phyloP scores from a whole-genome alignment of 495 filamentous ascomycete species.

The Talaromyces nanjingensis region DNA sequence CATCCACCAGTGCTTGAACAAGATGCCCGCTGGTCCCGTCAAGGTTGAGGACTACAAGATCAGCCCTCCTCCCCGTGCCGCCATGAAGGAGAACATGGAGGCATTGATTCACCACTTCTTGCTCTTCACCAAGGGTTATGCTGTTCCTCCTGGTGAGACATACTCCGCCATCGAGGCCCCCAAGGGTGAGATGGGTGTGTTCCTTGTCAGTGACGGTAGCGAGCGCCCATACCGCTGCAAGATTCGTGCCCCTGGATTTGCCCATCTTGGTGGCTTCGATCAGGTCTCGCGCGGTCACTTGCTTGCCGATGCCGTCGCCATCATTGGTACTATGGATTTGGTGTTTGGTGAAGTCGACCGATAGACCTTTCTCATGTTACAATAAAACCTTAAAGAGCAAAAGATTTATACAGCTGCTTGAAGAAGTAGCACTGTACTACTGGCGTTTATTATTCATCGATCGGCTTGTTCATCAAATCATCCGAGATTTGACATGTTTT shows the following conservation, averaged over 20 bases:
- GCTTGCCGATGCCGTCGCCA: conserved; percentile 92
- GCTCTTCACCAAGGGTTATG: conserved; percentile 95
- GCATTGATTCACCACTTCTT: conserved; percentile 99
- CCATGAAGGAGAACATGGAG: conserved; percentile 99
- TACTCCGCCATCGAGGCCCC: conserved; percentile 97
- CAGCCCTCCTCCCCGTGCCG: conserved; percentile 87
- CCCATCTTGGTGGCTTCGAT: conserved; percentile 90
- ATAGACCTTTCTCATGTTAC: conserved; percentile 30
- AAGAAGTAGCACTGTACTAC: conserved; percentile 8
- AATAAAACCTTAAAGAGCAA: conserved; percentile 6
- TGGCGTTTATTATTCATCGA: conserved; percentile 11
- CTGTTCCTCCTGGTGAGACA: conserved; percentile 96
- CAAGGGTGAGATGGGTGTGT: conserved; percentile 99
- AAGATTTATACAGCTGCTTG: conserved; percentile 1
- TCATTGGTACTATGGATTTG: conserved; percentile 90
- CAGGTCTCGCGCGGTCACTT: conserved; percentile 87
- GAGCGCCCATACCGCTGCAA: conserved; percentile 97
- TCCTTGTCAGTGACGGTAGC: conserved; percentile 90
- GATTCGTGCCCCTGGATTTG: conserved; percentile 94
- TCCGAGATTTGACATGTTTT: not conserved
- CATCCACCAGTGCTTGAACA: conserved; percentile 97
- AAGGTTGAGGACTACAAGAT: conserved; percentile 98
- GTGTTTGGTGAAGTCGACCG: conserved; percentile 68
- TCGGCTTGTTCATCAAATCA: conserved; percentile 9
- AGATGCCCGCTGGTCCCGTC: conserved; percentile 93